These are phyloP conservation scores for Aureobasidium sp. DNA, from an alignment of 2,329 filamentous ascomycete species.

Conservation along the genomic window DNA sequence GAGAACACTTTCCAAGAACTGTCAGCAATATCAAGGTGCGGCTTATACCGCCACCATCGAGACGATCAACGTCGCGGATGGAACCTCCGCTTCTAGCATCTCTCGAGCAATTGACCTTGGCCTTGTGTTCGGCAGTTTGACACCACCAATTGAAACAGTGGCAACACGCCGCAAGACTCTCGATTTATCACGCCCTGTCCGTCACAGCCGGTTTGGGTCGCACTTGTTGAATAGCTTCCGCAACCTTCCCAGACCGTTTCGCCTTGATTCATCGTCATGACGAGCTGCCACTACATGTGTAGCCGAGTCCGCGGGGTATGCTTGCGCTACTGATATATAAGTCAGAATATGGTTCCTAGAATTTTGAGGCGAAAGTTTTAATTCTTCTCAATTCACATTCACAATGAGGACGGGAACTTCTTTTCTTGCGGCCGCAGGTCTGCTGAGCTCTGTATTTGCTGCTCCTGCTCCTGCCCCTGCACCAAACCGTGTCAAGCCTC, in stretches of 20 bases:
- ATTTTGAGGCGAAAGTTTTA: neutral
- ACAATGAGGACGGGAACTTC: neutral
- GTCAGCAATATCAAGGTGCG: neutral
- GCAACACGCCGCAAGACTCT: neutral
- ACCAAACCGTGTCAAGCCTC: neutral
- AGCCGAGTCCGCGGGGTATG: neutral
- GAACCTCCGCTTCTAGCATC: neutral
- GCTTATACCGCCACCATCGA: neutral
- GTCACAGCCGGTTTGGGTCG: neutral
- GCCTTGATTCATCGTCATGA: neutral
- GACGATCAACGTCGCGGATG: neutral
- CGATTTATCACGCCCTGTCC: neutral
- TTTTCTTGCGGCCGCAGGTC: neutral
- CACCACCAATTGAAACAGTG: neutral
- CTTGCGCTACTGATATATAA: constrained; percentile 8
- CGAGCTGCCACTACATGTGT: neutral
- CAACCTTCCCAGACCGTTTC: neutral
- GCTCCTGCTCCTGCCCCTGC: constrained; percentile 8
- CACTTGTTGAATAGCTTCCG: neutral
- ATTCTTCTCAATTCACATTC: neutral
- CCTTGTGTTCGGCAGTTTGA: neutral
- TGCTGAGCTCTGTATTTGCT: constrained; percentile 8
- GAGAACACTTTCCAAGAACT: neutral
- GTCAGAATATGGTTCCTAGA: neutral
- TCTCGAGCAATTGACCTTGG: neutral